These are phyloP conservation scores for Cordyceps cateniannulata DNA, from an alignment of 2,329 filamentous ascomycete species.

Conservation along the genomic window DNA sequence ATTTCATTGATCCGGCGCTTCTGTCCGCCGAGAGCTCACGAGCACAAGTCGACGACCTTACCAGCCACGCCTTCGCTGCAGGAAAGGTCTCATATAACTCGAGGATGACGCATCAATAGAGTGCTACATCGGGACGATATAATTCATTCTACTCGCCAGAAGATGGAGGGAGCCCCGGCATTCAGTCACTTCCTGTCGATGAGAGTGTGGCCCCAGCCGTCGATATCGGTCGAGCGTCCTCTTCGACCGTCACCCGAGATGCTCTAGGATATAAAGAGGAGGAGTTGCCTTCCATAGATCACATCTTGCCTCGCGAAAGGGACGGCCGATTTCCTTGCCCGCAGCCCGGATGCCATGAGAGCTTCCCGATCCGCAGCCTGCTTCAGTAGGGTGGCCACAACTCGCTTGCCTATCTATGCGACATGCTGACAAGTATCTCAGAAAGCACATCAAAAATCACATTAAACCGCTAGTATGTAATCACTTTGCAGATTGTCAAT, in stretches of 20 bases:
- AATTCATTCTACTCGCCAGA: too few species aligned
- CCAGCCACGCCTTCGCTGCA: background rate
- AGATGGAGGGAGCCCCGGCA: background rate
- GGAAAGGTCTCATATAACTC: background rate
- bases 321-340: background rate
- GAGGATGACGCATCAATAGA: background rate
- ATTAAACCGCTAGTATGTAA: background rate
- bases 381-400: background rate
- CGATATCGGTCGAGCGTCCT: background rate
- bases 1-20: background rate
- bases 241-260: background rate
- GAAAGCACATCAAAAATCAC: background rate
- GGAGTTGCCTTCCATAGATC: background rate
- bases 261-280: background rate
- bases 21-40: background rate
- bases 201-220: background rate
- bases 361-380: background rate
- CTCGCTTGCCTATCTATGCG: background rate
- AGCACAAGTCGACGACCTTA: background rate
- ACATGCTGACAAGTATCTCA: background rate
- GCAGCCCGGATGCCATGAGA: background rate
- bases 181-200: background rate
- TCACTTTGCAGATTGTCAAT: background rate
- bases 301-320: background rate
- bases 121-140: background rate